Base-by-base conservation (phyloP, 129 eudicot species). In the Lonicera japonica region DNA sequence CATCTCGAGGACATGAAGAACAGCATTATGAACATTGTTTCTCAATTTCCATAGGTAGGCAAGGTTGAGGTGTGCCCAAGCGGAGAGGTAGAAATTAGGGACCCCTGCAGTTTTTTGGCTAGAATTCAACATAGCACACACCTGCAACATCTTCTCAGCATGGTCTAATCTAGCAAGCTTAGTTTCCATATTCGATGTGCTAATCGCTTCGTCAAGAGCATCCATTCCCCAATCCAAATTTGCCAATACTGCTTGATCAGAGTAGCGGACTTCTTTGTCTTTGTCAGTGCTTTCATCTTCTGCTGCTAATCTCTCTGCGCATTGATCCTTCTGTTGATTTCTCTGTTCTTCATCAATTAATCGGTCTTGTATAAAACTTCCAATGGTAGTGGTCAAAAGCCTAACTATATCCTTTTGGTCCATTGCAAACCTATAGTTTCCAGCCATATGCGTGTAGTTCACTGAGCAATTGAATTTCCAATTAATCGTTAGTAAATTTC, bases 141-240 rank as follows among this genome's bases (percentile, higher is more conserved):
- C 92, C 76, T 87, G 95, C 20, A 87, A 64, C 95, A 87, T 87
- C 72, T 87, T 87, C 64, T 83, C 90, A 5, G 95, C 90, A 25
- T 87, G 81, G 64, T 87, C 90, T 8, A 87, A 65, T 52, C 95
- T 60, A 3, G 95, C 87, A 79, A 87, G 72, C 75, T 87, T 83
- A 45, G 95, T 83, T 71, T 87, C 95, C n/a, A 69, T 56, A 58
- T 87, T 87, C 0, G 87, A 80, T 39, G 95, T 87, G 70, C 61
- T 75, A 12, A 87, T 87, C 21, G 95, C 90, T 70, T 87, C 95
- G 50, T 87, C 95, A 43, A 87, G 83, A 15, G 95, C 87, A 25
- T 87, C 90, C 74, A 87, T 83, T 16, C 95, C 95, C 95, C 95
- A 87, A 69, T 87, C 95, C 18, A 87, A 56, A 65, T 87, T 87